Evolutionary conservation across 306 rosid genomes (phyloP), one percentile per base, ranked within the genome.

Genomic region (Pterocarpus santalinus): DNA sequence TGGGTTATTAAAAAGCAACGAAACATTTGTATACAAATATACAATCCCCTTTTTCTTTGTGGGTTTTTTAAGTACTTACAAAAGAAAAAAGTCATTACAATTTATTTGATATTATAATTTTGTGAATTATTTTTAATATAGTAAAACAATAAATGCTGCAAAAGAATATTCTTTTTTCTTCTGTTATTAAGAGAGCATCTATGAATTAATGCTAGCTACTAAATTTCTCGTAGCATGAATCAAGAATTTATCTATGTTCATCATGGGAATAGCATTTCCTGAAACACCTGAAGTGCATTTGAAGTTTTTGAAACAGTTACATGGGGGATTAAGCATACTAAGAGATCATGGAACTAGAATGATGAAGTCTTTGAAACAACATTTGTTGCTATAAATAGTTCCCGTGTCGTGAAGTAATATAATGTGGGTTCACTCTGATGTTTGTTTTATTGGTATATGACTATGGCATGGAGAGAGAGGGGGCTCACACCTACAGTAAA

Each of bases 401-500:
- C 60, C 85, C 30, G 7, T 72, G 73, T 75, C 55, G 11, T 65
- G 67, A 85, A 85, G 85, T 28, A 78, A 83, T 58, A 77, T 6
- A 43, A 73, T 28, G 73, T 36, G 57, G 57, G 72, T 61, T 75
- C 41, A 17, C 36, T 58, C 44, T 68, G 5, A 17, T 62, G 28
- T 64, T 77, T 61, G 43, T 64, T 78, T 55, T 74, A 63, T 51
- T 70, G 68, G 15, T n/a, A 58, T 60, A 15, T n/a, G 41, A 17
- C 15, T 69, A 0, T 47, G 51, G 81, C 49, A 36, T 57, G 77
- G 65, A 69, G 13, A 65, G 17, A 36, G 8, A 7, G 61, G 78
- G 73, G 86, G 73, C 63, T 52, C 79, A 73, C 68, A 68, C 80
- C 87, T 33, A 87, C 9, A 82, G 57, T 58, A 2, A 47, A 80